Percentiles rank a stretch among this genome's conserved stretches.
Conservation (phyloP, 306 rosid species). For the Argentina anserina region DNA sequence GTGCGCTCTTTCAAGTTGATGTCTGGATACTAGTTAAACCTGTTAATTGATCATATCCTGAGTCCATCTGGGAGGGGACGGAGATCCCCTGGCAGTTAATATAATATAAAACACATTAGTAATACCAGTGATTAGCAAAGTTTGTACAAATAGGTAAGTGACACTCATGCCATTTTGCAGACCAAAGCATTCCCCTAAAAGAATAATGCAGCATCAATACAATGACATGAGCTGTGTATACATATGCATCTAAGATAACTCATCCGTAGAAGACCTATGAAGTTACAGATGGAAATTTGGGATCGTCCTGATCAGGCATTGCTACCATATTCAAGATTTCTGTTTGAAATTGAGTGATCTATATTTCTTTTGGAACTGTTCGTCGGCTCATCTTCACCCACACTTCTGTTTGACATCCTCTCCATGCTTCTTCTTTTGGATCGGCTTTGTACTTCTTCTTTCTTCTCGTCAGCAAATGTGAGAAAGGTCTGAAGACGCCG, state of each 20-base stretch:
- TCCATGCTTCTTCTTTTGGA: conserved; percentile 62
- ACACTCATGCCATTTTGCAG: too few species aligned
- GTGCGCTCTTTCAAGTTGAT: too few species aligned
- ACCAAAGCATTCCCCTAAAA: neutral
- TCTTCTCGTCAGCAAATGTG: conserved; percentile 68
- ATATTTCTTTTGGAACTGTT: conserved; percentile 29
- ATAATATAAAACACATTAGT: too few species aligned
- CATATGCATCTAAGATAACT: neutral
- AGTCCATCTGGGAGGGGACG: too few species aligned
- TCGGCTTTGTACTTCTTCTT: conserved; percentile 42
- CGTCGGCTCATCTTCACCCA: conserved; percentile 30
- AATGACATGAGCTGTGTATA: neutral
- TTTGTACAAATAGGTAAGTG: too few species aligned
- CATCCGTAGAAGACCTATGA: neutral
- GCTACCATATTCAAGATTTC: neutral
- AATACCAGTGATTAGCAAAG: too few species aligned
- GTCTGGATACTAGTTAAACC: too few species aligned
- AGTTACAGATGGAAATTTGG: neutral
- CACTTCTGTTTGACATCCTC: conserved; percentile 40
- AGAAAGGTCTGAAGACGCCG: conserved; percentile 53
- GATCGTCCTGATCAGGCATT: conserved; percentile 11
- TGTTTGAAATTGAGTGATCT: neutral
- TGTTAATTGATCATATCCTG: too few species aligned
- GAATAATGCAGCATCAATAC: neutral
- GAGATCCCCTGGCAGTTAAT: too few species aligned